phyloP scores from a whole-genome alignment of 176 grass and related monocot genomes.

The Cocos nucifera region DNA sequence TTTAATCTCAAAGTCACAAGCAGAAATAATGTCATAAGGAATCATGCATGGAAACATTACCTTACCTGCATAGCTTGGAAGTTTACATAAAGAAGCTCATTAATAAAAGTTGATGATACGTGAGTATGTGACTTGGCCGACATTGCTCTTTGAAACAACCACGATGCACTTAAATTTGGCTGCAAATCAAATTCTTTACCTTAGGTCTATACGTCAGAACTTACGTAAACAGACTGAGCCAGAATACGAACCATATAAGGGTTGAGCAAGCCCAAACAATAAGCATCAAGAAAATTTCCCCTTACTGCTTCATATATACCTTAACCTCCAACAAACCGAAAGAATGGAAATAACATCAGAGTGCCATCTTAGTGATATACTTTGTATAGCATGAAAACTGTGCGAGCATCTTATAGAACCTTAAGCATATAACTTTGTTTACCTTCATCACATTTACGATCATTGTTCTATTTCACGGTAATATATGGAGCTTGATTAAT shows the following conservation, averaged over 20 bases:
- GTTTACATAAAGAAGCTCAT: slow-evolving; percentile 88
- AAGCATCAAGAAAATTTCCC: slow-evolving; percentile 60
- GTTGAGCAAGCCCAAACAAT: slow-evolving; percentile 60
- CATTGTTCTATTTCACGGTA: too few relatives aligned
- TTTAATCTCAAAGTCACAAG: slow-evolving; percentile 11
- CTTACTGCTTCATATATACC: slow-evolving; percentile 81
- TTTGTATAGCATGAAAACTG: background rate
- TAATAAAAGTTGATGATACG: slow-evolving; percentile 70
- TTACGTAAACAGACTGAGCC: background rate
- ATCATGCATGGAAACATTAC: background rate
- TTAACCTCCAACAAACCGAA: slow-evolving; percentile 35
- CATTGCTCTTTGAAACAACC: slow-evolving; percentile 96
- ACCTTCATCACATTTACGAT: too few relatives aligned
- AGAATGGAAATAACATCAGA: slow-evolving; percentile 10
- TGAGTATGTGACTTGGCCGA: slow-evolving; percentile 48
- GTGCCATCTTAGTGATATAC: background rate
- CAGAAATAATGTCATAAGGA: background rate
- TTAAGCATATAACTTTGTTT: too few relatives aligned
- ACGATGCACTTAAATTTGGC: slow-evolving; percentile 93
- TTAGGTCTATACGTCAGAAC: slow-evolving; percentile 11
- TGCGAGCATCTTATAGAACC: too few relatives aligned
- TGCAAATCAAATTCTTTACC: slow-evolving; percentile 28
- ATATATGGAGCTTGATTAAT: too few relatives aligned
- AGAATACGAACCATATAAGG: slow-evolving; percentile 75
- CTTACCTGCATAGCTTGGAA: slow-evolving; percentile 89